Base-by-base conservation (phyloP, 2,329 filamentous ascomycete genomes). In the Blastomyces gilchristii region DNA sequence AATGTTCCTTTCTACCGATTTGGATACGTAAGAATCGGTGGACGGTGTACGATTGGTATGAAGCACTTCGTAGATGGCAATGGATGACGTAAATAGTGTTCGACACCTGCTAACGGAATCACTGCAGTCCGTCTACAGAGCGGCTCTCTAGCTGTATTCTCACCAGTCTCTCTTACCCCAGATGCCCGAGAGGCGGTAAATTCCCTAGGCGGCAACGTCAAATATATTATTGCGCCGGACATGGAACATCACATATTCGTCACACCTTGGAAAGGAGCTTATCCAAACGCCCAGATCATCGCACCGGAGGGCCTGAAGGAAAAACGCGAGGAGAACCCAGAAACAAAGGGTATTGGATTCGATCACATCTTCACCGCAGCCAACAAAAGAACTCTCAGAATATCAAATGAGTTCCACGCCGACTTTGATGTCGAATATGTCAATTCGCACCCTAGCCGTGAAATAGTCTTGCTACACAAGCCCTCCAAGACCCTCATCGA, bases 181-280 rank as follows among this genome's bases (percentile, higher is more conserved):
- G 85, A 87, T 63, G 86, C 91, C 49, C 85, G 82, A 65, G 79
- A 89, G 60, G 78, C 81, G 62, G 75, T 85, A 25, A 80, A 85
- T n/a, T 74, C 79, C 43, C 78, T 90, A 63, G 86, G 86, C 65
- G 86, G 87, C 59, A 82, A 85, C 52, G 85, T 97, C 60, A 84
- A 83, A 68, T 97, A 97, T 81, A 87, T 99, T 68, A 81, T 93
- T 34, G 93, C 94, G 0, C 85, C 88, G 0, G 94, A 99, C 74
- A 82, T 90, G 61, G 91, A 99, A 79, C 94, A 99, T 76, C 94
- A 99, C 82, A 90, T 99, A 73, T 95, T 94, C 79, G 74, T 99
- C 62, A 87, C 89, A 0, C 82, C 90, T 58, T 99, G 94, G 93
- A 85, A 89, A 70, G 79, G 83, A 58, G 89, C 85, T 34, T 97